Evolutionary conservation across 305 asterid species (phyloP).

Genomic region (Solanum hybrid): DNA sequence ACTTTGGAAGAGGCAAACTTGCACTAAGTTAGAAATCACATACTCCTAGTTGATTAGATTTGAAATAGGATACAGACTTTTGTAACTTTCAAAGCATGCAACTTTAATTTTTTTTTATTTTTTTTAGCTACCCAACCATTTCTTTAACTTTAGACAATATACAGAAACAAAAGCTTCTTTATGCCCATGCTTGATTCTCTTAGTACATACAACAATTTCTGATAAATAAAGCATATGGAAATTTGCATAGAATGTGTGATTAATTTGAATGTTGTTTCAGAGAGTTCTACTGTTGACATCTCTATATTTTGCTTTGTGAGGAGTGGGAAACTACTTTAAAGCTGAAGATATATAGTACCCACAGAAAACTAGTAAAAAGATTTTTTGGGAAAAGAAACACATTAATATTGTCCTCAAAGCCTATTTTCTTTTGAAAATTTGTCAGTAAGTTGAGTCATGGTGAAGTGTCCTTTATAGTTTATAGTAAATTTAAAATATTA

Average conservation of each 20-base stretch:
- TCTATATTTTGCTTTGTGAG: background rate
- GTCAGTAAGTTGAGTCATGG: background rate
- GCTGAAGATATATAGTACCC: background rate
- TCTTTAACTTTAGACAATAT: background rate
- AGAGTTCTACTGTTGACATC: background rate
- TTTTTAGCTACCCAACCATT: background rate
- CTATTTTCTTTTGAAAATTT: background rate
- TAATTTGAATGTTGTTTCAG: conserved; percentile 1
- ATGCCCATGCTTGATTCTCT: conserved; percentile 1
- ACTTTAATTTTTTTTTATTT: background rate
- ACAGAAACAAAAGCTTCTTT: background rate
- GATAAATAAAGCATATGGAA: background rate
- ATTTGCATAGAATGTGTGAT: background rate
- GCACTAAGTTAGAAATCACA: background rate
- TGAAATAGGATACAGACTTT: conserved; percentile 3
- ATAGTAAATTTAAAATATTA: background rate
- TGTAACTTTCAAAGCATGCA: conserved; percentile 8
- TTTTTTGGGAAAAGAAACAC: background rate
- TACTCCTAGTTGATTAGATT: background rate
- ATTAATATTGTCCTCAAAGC: background rate
- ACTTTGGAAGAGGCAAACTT: background rate
- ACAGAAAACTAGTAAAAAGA: background rate
- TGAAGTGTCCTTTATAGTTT: background rate
- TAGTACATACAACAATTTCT: background rate
- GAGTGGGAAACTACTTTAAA: background rate